Base-by-base conservation (phyloP, 352 stramenopile species). In the Globisporangium megalacanthum region DNA sequence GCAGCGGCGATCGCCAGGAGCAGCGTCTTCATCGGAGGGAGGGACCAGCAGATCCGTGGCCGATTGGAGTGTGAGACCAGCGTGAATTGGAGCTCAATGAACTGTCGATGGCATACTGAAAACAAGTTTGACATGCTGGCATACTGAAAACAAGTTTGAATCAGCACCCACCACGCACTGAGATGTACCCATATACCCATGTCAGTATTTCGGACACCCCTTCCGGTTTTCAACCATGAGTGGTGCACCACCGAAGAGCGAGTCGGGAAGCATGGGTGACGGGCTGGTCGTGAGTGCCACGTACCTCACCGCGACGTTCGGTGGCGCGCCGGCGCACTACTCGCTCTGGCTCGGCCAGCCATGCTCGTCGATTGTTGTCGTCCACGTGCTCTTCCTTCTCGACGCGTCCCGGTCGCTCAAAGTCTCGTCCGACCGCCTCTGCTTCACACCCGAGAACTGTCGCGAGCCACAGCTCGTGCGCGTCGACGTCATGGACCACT, bases 341-440 rank as follows among this genome's bases (percentile, higher is more conserved):
- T 77, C 79, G 33, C 61, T 92, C 5, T 66, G 65, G n/a, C 66
- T 92, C 22, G 65, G 67, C 8, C 64, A 85, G 57, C 44, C 59
- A n/a, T 92, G 82, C 61, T 54, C 69, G 22, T 89, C 82, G 15
- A 70, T 74, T 4, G 82, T 92, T 9, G 75, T 89, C 11, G 79
- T 92, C 31, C 79, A 92, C 53, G 49, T 92, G 41, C 58, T 86
- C 60, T 73, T 86, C 45, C 58, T 72, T 6, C 60, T 56, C 14
- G 82, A 92, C 55, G 60, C 72, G 45, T 54, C 49, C 17, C 62
- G 67, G 36, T 72, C 65, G 13, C 57, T 89, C 10, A 69, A 69
- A 1, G 65, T 92, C 6, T 87, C 82, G 5, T 82, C 75, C 17
- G 77, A 89, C 56, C 77, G 82, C 8, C 53, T 92, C n/a, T 82